Base-by-base conservation (phyloP, 192 early-diverging fungal genomes). In the Geranomyces michiganensis region DNA sequence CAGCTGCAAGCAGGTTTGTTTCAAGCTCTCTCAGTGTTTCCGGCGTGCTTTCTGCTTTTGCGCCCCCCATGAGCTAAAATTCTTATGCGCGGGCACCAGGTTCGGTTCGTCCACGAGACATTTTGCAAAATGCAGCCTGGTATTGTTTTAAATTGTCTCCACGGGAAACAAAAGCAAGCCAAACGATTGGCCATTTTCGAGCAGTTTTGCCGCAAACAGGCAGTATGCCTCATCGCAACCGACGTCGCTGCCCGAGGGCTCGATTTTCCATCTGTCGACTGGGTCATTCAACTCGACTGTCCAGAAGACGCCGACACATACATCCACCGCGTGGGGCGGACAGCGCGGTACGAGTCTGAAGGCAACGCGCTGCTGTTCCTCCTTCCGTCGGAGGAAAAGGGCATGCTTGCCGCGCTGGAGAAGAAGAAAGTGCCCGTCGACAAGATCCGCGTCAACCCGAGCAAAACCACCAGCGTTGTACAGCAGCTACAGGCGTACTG, bases 211-310 rank as follows among this genome's bases (percentile, higher is more conserved):
- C 79, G 85, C 13, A 92, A 88, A 72, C 89, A 88, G 65, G 81
- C 85, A 36, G 90, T 91, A 6, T 90, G 88, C 43, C 68, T 99
- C 43, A 94, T 99, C 76, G 92, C 92, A 53, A 99, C 97, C 0
- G 97, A 99, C 76, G 87, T 99, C 74, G 94, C 97, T 14, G 91
- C 97, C 3, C 92, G 95, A 59, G 97, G 97, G 27, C 82, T 99
- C 41, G 97, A 99, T 79, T 97, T 99, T 72, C 96, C 97, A 0
- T 91, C 94, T 14, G 96, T 99, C 5, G 93, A 99, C 77, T 99
- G 97, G 97, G 97, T 99, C 32, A 86, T 99, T 46, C 97, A 99
- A 68, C 72, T 96, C 55, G 97, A 99, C 76, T 96, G 94, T 61
- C 97, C 97, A 45, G 97, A 98, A 76, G 92, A 97, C 81, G 90